Conservation (phyloP, 1,284 basidiomycete genomes). For the Cryptococcus floricola region DNA sequence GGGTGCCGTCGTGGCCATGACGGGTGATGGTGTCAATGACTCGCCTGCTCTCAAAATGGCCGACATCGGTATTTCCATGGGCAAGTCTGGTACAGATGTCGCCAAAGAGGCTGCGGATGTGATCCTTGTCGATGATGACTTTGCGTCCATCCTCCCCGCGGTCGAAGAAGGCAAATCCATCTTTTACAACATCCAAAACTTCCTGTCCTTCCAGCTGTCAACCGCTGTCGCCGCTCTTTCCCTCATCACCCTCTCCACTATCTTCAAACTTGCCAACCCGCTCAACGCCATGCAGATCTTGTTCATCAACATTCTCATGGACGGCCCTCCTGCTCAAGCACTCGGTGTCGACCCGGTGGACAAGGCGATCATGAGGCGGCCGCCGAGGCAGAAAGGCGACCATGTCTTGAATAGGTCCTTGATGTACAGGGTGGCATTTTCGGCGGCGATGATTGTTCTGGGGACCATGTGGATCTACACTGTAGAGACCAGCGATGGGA, state of each 20-base stretch:
- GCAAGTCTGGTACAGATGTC: constrained; percentile 92
- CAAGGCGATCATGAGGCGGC: constrained; percentile 79
- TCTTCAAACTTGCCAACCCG: constrained; percentile 83
- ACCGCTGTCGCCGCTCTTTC: constrained; percentile 91
- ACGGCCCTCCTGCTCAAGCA: constrained; percentile 94
- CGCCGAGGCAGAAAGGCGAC: constrained; percentile 82
- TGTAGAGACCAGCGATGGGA: constrained; percentile 73
- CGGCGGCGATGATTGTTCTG: constrained; percentile 80
- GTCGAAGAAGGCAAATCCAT: constrained; percentile 98
- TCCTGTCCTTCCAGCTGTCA: constrained; percentile 92
- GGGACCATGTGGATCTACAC: constrained; percentile 87
- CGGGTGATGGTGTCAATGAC: constrained; percentile 96
- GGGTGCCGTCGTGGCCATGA: constrained; percentile 93
- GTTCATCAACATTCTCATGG: constrained; percentile 99
- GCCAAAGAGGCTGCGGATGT: constrained; percentile 97
- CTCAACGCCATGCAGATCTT: constrained; percentile 98
- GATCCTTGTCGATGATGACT: constrained; percentile 96
- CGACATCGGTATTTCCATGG: constrained; percentile 97
- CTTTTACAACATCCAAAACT: constrained; percentile 98
- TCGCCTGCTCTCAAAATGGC: constrained; percentile 96
- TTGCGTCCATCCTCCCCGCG: constrained; percentile 87
- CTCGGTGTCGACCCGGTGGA: constrained; percentile 96
- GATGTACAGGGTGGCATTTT: constrained; percentile 78
- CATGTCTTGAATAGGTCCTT: constrained; percentile 75
- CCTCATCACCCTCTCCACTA: constrained; percentile 89